These are phyloP conservation scores for Cudoniella acicularis DNA, from an alignment of 495 filamentous ascomycete species.

Conservation along the genomic window DNA sequence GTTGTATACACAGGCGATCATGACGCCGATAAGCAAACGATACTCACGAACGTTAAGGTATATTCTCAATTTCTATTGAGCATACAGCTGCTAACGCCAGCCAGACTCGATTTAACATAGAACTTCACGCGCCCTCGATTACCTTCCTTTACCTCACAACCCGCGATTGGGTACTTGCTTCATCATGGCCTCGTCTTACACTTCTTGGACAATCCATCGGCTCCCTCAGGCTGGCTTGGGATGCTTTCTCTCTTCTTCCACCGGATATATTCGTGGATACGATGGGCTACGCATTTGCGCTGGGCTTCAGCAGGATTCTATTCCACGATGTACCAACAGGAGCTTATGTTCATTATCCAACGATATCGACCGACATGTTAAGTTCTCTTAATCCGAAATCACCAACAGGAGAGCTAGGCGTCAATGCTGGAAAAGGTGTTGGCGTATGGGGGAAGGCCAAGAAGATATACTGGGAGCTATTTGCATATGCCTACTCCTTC, in stretches of 20 bases:
- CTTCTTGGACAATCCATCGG: slow-evolving; percentile 91
- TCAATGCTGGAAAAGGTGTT: slow-evolving; percentile 76
- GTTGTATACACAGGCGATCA: slow-evolving; percentile 94
- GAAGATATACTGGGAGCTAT: slow-evolving; percentile 78
- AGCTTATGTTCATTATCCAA: slow-evolving; percentile 97
- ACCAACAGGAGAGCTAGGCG: slow-evolving; percentile 58
- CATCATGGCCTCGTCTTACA: slow-evolving; percentile 88
- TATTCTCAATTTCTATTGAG: too few relatives aligned
- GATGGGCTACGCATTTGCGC: slow-evolving; percentile 93
- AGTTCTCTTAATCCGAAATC: slow-evolving; percentile 64
- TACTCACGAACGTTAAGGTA: slow-evolving; percentile 78
- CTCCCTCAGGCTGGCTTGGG: slow-evolving; percentile 79
- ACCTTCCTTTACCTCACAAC: slow-evolving; percentile 87
- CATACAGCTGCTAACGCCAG: slow-evolving; percentile 8
- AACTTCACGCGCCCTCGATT: slow-evolving; percentile 76
- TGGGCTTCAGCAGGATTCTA: slow-evolving; percentile 76
- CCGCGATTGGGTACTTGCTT: slow-evolving; percentile 75
- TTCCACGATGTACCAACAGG: slow-evolving; percentile 80
- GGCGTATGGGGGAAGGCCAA: slow-evolving; percentile 66
- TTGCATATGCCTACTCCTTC: slow-evolving; percentile 74
- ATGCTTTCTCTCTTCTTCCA: slow-evolving; percentile 87
- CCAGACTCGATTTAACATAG: slow-evolving; percentile 86
- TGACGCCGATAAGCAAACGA: slow-evolving; percentile 72
- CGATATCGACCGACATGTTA: slow-evolving; percentile 98
- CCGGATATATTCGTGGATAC: slow-evolving; percentile 96